Conservation (phyloP, 768 basidiomycete genomes). For the Mycena indigotica region DNA sequence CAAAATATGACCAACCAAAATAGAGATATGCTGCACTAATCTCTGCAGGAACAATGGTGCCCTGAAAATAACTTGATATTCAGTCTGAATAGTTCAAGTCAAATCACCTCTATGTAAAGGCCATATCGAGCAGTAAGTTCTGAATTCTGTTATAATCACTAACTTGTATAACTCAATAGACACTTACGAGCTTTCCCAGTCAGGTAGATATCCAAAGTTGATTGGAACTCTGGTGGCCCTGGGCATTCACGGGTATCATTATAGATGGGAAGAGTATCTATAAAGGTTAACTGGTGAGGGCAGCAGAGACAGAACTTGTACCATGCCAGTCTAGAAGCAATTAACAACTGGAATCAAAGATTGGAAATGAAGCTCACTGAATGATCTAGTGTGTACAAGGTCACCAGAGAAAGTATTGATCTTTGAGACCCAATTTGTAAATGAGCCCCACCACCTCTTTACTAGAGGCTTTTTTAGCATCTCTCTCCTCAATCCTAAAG, state of each 20-base stretch:
- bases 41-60: constrained; percentile 21
- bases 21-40: constrained; percentile 23
- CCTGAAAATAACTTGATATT: constrained; percentile 24
- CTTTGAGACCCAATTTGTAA: neutral
- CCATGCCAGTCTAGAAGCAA: neutral
- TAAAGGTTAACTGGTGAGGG: neutral
- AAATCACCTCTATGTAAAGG: constrained; percentile 15
- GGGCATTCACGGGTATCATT: neutral
- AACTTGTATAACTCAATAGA: neutral
- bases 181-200: neutral
- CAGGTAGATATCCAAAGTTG: neutral
- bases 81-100: constrained; percentile 12
- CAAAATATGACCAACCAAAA: constrained; percentile 6
- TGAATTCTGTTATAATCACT: neutral
- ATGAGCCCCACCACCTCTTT: neutral
- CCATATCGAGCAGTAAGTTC: constrained; percentile 21
- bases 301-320: neutral
- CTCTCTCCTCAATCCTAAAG: neutral
- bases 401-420: too few relatives aligned
- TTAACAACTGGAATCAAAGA: neutral
- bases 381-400: too few relatives aligned
- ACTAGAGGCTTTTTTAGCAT: neutral
- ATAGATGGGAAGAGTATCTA: neutral
- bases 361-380: neutral
- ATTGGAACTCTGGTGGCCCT: neutral